Percentiles rank a stretch among this genome's conserved stretches.
Conservation (phyloP, 495 filamentous ascomycete genomes). For the Penicillium fimorum region DNA sequence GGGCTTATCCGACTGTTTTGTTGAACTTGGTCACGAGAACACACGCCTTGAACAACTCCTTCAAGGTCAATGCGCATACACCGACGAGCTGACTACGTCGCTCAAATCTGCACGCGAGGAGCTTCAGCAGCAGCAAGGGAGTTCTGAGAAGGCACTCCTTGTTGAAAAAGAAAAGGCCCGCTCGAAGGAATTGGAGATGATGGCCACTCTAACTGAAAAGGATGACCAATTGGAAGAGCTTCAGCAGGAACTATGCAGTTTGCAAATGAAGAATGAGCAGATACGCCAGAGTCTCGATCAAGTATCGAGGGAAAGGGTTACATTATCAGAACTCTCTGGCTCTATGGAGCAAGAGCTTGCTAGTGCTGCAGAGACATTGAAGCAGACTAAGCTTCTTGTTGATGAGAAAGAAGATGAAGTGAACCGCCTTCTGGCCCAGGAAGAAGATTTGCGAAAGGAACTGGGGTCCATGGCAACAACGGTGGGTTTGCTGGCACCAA, state of each 20-base stretch:
- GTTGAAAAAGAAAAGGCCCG: conserved; percentile 34
- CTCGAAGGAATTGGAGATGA: conserved; percentile 40
- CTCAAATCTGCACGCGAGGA: conserved; percentile 27
- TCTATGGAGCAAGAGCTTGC: conserved; percentile 24
- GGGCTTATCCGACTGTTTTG: conserved; percentile 20
- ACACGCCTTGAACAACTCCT: conserved; percentile 31
- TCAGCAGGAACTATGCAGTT: conserved; percentile 24
- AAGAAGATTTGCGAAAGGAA: conserved; percentile 20
- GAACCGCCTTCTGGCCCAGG: conserved; percentile 20
- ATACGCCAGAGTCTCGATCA: conserved; percentile 19
- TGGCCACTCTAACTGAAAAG: conserved; percentile 46
- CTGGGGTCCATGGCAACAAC: conserved; percentile 25
- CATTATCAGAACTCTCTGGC: conserved; percentile 11
- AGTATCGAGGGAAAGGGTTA: conserved; percentile 20
- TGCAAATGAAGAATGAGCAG: conserved; percentile 23
- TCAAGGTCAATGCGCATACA: conserved; percentile 21
- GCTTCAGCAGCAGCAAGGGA: conserved; percentile 26
- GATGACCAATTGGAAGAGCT: conserved; percentile 46
- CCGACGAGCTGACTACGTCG: conserved; percentile 31
- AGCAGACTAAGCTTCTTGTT: conserved; percentile 17
- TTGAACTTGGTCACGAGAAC: conserved; percentile 31
- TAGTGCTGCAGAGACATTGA: conserved; percentile 14
- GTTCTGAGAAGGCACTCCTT: conserved; percentile 23
- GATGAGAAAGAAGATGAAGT: conserved; percentile 32
- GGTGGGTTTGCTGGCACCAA: conserved; percentile 21